Conservation (phyloP, 2,329 filamentous ascomycete genomes). For the Trichophyton schoenleinii region DNA sequence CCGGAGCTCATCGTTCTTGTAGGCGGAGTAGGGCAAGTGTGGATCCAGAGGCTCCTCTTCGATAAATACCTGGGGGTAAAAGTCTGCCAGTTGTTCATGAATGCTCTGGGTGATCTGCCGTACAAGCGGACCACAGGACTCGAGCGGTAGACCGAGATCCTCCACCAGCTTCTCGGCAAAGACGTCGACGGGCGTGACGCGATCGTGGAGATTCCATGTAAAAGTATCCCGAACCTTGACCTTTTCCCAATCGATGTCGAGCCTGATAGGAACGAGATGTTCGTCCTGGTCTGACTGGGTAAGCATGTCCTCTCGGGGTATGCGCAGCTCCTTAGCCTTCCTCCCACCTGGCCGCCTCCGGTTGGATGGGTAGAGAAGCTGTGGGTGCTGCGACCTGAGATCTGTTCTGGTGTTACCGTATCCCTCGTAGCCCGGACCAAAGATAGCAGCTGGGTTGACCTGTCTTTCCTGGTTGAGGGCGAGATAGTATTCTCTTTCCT, state of each 20-base stretch:
- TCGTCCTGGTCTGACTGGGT: conserved; percentile 83
- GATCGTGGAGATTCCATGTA: conserved; percentile 95
- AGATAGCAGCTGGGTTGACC: conserved; percentile 46
- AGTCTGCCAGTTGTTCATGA: conserved; percentile 81
- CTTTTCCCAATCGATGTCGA: conserved; percentile 94
- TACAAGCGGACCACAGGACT: conserved; percentile 43
- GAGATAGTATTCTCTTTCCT: conserved; percentile 59
- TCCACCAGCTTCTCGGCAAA: conserved; percentile 87
- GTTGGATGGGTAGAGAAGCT: conserved; percentile 66
- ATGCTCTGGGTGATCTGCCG: conserved; percentile 59
- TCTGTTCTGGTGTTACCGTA: conserved; percentile 83
- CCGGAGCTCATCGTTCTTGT: conserved; percentile 99
- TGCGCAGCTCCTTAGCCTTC: conserved; percentile 58
- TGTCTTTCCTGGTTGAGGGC: conserved; percentile 48
- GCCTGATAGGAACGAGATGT: conserved; percentile 75
- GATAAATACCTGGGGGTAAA: conserved; percentile 80
- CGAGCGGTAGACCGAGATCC: conserved; percentile 64
- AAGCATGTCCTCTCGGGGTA: conserved; percentile 66
- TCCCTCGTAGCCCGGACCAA: conserved; percentile 66
- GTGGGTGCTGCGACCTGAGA: conserved; percentile 48
- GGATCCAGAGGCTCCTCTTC: conserved; percentile 85
- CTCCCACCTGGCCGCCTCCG: conserved; percentile 66
- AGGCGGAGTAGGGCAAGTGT: conserved; percentile 77
- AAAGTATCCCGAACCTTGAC: conserved; percentile 93
- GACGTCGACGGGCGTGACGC: conserved; percentile 62